phyloP scores from a whole-genome alignment of 2,329 filamentous ascomycete species.

The Pseudopithomyces maydicus region DNA sequence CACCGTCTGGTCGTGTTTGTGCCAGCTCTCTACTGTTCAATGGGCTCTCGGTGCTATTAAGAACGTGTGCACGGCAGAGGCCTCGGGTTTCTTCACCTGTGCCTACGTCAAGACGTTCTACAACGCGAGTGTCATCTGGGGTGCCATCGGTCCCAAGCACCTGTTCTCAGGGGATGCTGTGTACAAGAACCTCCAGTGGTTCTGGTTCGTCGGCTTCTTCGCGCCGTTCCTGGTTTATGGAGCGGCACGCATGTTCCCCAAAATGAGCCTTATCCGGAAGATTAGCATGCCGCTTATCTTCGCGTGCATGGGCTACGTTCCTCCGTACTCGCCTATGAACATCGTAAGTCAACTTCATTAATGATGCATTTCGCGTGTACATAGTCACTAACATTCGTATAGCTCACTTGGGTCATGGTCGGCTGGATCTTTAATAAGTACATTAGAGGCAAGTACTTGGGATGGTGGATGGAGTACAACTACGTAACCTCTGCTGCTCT shows the following conservation, averaged over 20 bases:
- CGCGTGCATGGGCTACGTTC: slow-evolving; percentile 50
- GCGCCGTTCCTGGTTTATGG: slow-evolving; percentile 60
- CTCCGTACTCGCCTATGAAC: slow-evolving; percentile 3
- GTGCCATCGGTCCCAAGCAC: slow-evolving; percentile 66
- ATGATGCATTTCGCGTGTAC: background rate
- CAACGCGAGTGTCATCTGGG: slow-evolving; percentile 71
- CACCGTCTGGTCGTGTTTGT: slow-evolving; percentile 42
- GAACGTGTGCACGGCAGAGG: background rate
- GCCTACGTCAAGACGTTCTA: slow-evolving; percentile 69
- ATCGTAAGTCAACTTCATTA: background rate
- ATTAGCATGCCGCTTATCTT: slow-evolving; percentile 69
- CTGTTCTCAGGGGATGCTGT: slow-evolving; percentile 68
- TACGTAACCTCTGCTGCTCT: slow-evolving; percentile 31
- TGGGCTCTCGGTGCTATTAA: slow-evolving; percentile 4
- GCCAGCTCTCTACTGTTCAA: slow-evolving; percentile 10
- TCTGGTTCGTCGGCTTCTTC: slow-evolving; percentile 63
- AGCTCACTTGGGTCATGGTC: slow-evolving; percentile 27
- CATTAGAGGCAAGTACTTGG: slow-evolving; percentile 22
- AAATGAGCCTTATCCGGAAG: slow-evolving; percentile 56
- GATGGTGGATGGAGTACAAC: slow-evolving; percentile 32
- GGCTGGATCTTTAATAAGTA: slow-evolving; percentile 31
- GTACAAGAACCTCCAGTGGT: slow-evolving; percentile 64
- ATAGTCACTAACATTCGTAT: background rate
- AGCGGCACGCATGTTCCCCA: slow-evolving; percentile 47
- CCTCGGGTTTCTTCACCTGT: slow-evolving; percentile 60